These are phyloP conservation scores for Cynanchum wilfordii DNA, from an alignment of 257 asterid species.

Conservation along the genomic window DNA sequence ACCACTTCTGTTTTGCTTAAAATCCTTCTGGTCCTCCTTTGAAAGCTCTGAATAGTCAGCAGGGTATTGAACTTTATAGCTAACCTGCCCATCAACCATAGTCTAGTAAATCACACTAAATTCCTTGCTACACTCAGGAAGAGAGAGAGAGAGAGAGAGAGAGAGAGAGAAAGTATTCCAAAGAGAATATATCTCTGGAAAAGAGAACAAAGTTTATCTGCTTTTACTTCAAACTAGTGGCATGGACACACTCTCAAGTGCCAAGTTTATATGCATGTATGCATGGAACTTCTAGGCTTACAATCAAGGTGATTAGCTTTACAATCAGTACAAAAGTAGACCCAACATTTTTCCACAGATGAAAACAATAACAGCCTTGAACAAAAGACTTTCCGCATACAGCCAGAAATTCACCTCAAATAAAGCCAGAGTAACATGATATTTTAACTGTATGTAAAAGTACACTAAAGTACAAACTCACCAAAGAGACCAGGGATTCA, in stretches of 20 bases:
- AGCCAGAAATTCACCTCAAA: neutral
- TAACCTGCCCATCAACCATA: conserved; percentile 46
- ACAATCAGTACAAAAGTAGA: neutral
- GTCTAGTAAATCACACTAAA: neutral
- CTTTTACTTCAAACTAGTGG: neutral
- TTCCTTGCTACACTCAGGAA: neutral
- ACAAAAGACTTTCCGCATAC: neutral
- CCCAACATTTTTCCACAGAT: neutral
- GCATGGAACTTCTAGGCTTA: neutral
- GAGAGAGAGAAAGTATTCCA: neutral
- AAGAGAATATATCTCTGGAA: neutral
- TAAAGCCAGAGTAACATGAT: neutral
- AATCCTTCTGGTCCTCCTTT: conserved; percentile 92
- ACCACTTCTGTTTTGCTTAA: conserved; percentile 97
- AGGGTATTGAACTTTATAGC: conserved; percentile 82
- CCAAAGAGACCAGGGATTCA: conserved; percentile 89
- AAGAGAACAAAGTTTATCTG: neutral
- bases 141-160: neutral
- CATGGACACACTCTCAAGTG: neutral
- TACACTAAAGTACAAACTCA: conserved; percentile 26
- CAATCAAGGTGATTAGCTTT: conserved; percentile 7
- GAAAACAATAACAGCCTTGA: neutral
- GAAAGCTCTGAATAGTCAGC: conserved; percentile 78
- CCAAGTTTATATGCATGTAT: neutral
- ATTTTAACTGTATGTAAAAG: neutral